Base-by-base conservation (phyloP, 495 filamentous ascomycete species). In the Penicillium silybi region DNA sequence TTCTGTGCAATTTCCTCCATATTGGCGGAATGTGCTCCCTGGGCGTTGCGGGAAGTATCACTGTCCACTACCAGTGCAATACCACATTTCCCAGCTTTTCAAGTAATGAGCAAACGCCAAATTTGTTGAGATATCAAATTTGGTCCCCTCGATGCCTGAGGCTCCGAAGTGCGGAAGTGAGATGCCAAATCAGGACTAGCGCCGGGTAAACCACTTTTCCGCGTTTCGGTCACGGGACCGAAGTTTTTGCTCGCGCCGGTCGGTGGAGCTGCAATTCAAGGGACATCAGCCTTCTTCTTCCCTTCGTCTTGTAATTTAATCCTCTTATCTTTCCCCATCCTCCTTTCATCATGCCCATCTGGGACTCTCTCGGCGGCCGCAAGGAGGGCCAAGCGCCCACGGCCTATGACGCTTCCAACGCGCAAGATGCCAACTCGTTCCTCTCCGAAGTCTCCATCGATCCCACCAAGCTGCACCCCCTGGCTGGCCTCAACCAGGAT, bases 401-500 rank as follows among this genome's bases (percentile, higher is more conserved):
- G 41, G 65, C 79, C 64, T 89, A 87, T 71, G 83, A 92, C 69
- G 80, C 88, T 16, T 69, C 78, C 50, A 76, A 82, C 48, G 81
- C 80, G 29, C 85, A 86, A 69, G 90, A 93, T 73, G 85, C 89
- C 52, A 85, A 87, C 54, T 85, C 87, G 37, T 95, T 97, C 74
- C 77, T 96, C 43, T 80, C 77, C 56, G 78, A 76, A 57, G 80
- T 85, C 50, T 68, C 82, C 23, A 81, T 87, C 53, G 95, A 98
- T 69, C 90, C 95, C 4, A 83, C 90, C 44, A 74, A 81, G 63
- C 81, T 98, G 49, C 92, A 97, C 69, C 95, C 93, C n/a, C 81
- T 98, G 46, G 90, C 93, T 39, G 93, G 92, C 57, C 74, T 98
- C 44, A 89, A 96, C 74, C 87, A 90, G 73, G 85, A 93, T 45